Evolutionary conservation across 2,329 filamentous ascomycete species (phyloP).

Genomic region (Magnaporthales sp.): DNA sequence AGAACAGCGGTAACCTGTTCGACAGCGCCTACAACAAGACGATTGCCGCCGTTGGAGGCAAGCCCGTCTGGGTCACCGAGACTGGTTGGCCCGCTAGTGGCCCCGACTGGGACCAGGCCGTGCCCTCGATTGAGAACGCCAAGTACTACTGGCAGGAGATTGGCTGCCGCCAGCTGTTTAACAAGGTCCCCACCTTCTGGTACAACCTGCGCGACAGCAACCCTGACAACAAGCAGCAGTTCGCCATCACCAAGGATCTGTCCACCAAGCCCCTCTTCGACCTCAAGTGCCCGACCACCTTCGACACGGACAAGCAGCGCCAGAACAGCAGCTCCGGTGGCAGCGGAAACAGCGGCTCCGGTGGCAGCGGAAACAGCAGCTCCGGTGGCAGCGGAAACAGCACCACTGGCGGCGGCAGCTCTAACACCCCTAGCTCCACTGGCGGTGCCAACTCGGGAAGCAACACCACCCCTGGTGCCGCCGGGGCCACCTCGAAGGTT

Average conservation of each 20-base stretch:
- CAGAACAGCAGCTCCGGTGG: slow-evolving; percentile 10
- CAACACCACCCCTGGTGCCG: not conserved
- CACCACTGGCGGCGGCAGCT: slow-evolving; percentile 11
- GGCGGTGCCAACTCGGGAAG: not conserved
- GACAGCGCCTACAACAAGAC: slow-evolving; percentile 36
- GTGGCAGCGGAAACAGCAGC: slow-evolving; percentile 9
- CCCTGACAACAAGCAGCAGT: slow-evolving; percentile 49
- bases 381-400: slow-evolving; percentile 11
- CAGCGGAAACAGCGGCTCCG: slow-evolving; percentile 6
- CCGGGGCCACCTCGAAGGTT: not conserved
- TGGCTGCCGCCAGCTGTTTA: slow-evolving; percentile 50
- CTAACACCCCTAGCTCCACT: not conserved
- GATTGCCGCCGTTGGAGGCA: slow-evolving; percentile 28
- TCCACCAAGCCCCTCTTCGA: slow-evolving; percentile 42
- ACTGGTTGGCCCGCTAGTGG: slow-evolving; percentile 50
- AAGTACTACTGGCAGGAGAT: slow-evolving; percentile 55
- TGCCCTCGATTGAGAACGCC: slow-evolving; percentile 47
- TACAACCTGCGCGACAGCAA: slow-evolving; percentile 54
- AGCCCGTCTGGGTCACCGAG: slow-evolving; percentile 14
- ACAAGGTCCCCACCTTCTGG: slow-evolving; percentile 49
- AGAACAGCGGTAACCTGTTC: slow-evolving; percentile 46
- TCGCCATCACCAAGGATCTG: slow-evolving; percentile 45
- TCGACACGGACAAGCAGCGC: slow-evolving; percentile 22
- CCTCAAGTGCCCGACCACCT: slow-evolving; percentile 40
- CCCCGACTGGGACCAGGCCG: slow-evolving; percentile 42